A percentile compares a stretch with the other conserved stretches of the same genome.
phyloP scores from a whole-genome alignment of 169 alveolate species.

The Plasmodium vinckei region DNA sequence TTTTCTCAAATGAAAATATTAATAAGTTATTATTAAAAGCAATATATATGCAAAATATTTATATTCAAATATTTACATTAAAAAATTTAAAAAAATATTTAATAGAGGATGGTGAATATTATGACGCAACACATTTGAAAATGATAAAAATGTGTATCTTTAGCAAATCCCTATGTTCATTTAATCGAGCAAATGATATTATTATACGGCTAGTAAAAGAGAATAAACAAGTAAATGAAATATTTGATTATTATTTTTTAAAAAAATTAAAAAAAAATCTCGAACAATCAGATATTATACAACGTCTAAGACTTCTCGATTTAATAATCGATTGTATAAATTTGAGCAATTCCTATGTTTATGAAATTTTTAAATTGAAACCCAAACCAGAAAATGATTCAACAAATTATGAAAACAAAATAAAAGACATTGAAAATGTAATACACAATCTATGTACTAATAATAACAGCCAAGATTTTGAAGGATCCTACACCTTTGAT shows the following conservation, averaged over 20 bases:
- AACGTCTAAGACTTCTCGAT: constrained; percentile 56
- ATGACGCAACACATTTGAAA: constrained; percentile 33
- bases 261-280: constrained; percentile 32
- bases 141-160: constrained; percentile 68
- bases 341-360: constrained; percentile 15
- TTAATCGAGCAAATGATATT: constrained; percentile 57
- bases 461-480: background rate
- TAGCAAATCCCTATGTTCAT: constrained; percentile 72
- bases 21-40: constrained; percentile 28
- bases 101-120: constrained; percentile 57
- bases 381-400: background rate
- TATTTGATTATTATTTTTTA: constrained; percentile 62
- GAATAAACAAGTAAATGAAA: constrained; percentile 31
- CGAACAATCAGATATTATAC: constrained; percentile 45
- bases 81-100: constrained; percentile 71
- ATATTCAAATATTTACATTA: constrained; percentile 66
- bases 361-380: constrained; percentile 10
- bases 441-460: background rate
- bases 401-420: background rate
- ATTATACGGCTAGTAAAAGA: constrained; percentile 30
- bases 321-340: constrained; percentile 40
- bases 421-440: too few species aligned
- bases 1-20: constrained; percentile 47
- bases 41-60: constrained; percentile 56
- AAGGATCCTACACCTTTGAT: background rate